phyloP scores from a whole-genome alignment of 805 yeast genomes.

The Candida taoyuanica region DNA sequence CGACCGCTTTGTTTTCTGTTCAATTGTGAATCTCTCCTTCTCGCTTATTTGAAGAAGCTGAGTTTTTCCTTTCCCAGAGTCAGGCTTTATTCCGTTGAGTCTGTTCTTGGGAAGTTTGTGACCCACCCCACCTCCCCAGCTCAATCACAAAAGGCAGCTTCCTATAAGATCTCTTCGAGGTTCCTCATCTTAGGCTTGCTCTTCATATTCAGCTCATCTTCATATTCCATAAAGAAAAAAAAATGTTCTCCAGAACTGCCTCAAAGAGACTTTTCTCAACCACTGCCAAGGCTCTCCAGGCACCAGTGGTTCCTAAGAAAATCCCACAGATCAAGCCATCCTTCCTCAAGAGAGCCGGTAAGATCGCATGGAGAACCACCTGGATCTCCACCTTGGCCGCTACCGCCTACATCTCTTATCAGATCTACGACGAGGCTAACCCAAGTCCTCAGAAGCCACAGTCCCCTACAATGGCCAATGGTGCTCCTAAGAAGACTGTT shows the following conservation, averaged over 20 bases:
- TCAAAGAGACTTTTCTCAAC: constrained; percentile 19
- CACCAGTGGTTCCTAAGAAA: constrained; percentile 8
- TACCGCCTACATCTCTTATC: constrained; percentile 56
- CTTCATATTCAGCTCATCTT: not conserved
- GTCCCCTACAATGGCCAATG: constrained; percentile 45
- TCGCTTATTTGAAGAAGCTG: not conserved
- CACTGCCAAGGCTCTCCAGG: constrained; percentile 12
- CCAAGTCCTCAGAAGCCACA: constrained; percentile 62
- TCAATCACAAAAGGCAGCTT: too few species aligned
- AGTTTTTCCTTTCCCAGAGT: not conserved
- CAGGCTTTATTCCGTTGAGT: too few species aligned
- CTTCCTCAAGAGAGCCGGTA: constrained; percentile 21
- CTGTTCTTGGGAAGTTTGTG: too few species aligned
- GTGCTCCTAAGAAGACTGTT: constrained; percentile 37
- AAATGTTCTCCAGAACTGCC: constrained; percentile 14
- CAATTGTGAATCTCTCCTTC: too few species aligned
- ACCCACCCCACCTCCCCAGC: too few species aligned
- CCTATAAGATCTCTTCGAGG: too few species aligned
- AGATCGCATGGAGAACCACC: constrained; percentile 40
- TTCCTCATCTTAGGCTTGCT: too few species aligned
- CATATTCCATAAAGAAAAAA: not conserved
- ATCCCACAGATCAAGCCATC: constrained; percentile 19
- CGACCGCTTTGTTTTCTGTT: too few species aligned
- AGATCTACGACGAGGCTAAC: constrained; percentile 55
- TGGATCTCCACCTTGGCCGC: constrained; percentile 47